Conservation (phyloP, 306 rosid species). For the Heteromeles arbutifolia region DNA sequence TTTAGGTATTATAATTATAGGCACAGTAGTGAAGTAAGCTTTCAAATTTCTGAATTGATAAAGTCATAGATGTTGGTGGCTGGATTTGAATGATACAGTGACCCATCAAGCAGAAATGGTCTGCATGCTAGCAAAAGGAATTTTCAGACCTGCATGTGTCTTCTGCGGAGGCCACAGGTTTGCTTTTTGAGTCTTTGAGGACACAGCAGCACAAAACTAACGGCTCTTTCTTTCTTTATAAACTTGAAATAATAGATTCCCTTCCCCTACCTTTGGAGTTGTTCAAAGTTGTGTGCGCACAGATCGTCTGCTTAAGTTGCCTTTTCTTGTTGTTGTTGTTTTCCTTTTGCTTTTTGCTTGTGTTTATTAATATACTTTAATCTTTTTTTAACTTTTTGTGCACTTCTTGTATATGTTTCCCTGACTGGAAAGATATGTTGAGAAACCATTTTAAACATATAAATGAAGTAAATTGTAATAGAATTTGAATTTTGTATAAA, state of each 20-base stretch:
- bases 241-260: slow-evolving; percentile 2
- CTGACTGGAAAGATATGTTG: background rate
- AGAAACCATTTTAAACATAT: background rate
- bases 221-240: background rate
- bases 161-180: background rate
- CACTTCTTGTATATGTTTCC: background rate
- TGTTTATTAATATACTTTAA: background rate
- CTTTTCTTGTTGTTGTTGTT: background rate
- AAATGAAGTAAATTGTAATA: background rate
- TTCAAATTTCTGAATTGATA: background rate
- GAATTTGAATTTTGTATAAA: background rate
- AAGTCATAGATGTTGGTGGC: background rate
- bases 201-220: background rate
- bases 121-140: background rate
- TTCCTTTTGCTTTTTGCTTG: background rate
- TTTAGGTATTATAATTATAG: background rate
- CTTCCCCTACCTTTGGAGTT: background rate
- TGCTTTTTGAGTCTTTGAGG: slow-evolving; percentile 4
- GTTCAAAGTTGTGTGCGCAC: background rate
- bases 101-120: background rate
- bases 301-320: background rate
- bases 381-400: background rate
- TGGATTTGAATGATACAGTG: background rate
- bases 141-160: background rate
- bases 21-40: background rate